Evolutionary conservation across 2,329 filamentous ascomycete genomes (phyloP), one percentile per base, ranked within the genome.

Genomic region (Xylariaceae sp.): DNA sequence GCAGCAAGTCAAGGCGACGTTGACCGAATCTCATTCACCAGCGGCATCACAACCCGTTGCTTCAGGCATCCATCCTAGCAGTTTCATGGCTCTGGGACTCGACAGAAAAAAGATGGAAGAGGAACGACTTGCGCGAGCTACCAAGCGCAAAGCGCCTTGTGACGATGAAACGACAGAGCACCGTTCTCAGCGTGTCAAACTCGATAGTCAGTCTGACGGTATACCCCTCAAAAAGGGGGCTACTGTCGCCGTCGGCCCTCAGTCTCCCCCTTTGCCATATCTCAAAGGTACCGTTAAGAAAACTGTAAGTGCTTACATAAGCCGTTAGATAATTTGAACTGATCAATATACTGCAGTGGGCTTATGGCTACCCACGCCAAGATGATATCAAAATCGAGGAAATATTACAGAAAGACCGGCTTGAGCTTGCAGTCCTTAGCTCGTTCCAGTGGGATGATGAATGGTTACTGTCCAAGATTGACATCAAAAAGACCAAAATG

Each of bases 361-460:
- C 85, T 0, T 78, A 78, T 31, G 87, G 88, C 2, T 85, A 83
- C 61, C 77, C 82, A 1, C 81, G 90, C 31, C 78, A 78, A 4
- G 83, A 92, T 60, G 91, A 96, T 61, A 91, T 98, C 69, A 95
- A 87, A 58, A 87, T 98, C 36, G 91, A 96, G 46, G 61, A 65
- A 31, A 84, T 97, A 0, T 74, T 97, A 1, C 89, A 96, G 71
- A 87, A 85, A 59, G 75, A 84, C 1, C 81, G 87, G 11, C 78
- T 98, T 7, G 79, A 90, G 47, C 83, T 92, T 34, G 93, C 91
- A 1, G 83, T 98, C 0, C 76, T 98, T 4, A 96, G 92, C 65
- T 91, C 94, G 0, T 98, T 90, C 65, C 86, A 94, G 70, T 95
- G 91, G 87, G 89, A 98, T 61, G 83, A 88, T 12, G 82, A 89